Evolutionary conservation across 208 protist genomes (phyloP).

Genomic region (Vickermania ingenoplastis): DNA sequence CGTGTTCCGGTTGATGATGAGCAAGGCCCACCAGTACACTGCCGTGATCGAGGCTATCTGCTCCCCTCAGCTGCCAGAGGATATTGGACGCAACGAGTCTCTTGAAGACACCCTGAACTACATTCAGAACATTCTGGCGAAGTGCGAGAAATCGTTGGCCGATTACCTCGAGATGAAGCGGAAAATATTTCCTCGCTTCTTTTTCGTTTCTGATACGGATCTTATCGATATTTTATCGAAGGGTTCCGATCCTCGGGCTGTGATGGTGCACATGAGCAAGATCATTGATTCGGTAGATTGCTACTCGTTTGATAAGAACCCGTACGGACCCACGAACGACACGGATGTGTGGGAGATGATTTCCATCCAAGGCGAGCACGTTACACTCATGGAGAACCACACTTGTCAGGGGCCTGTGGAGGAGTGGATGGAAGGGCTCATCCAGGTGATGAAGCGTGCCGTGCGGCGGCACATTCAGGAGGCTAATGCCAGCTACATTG

Average conservation of each 20-base stretch:
- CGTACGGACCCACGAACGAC: slow-evolving; percentile 20
- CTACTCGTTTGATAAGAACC: slow-evolving; percentile 87
- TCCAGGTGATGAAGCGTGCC: slow-evolving; percentile 78
- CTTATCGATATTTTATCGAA: slow-evolving; percentile 98
- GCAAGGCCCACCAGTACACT: slow-evolving; percentile 85
- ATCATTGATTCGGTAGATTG: slow-evolving; percentile 91
- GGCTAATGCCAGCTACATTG: slow-evolving; percentile 91
- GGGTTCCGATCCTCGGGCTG: slow-evolving; percentile 87
- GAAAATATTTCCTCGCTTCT: slow-evolving; percentile 97
- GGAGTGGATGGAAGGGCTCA: slow-evolving; percentile 92
- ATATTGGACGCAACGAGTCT: slow-evolving; percentile 82
- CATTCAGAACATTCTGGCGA: slow-evolving; percentile 87
- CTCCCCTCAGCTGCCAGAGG: slow-evolving; percentile 65
- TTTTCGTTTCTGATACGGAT: slow-evolving; percentile 93
- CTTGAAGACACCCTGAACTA: slow-evolving; percentile 88
- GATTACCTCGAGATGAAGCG: slow-evolving; percentile 98
- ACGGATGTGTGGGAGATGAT: slow-evolving; percentile 90
- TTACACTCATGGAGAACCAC: slow-evolving; percentile 87
- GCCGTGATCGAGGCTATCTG: slow-evolving; percentile 89
- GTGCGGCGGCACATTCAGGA: slow-evolving; percentile 84
- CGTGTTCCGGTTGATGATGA: slow-evolving; percentile 88
- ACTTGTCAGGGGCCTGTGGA: slow-evolving; percentile 95
- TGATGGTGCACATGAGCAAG: slow-evolving; percentile 96
- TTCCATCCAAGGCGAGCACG: slow-evolving; percentile 91
- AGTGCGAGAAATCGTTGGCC: slow-evolving; percentile 95